Conservation (phyloP, 164 flowering plant species). For the Stephania cephalantha region DNA sequence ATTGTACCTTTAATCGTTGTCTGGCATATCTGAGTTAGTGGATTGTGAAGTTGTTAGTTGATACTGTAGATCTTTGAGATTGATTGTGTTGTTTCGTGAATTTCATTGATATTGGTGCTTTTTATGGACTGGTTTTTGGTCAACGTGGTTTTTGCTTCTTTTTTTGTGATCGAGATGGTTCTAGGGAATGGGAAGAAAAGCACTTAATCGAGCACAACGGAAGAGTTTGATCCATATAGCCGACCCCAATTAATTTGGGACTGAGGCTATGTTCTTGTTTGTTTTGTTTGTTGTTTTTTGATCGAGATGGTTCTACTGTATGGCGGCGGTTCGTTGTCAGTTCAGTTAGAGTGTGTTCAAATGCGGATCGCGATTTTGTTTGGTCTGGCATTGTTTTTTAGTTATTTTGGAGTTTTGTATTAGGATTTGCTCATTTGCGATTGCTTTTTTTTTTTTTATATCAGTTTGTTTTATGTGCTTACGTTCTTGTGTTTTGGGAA, state of each 20-base stretch:
- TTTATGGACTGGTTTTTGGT: neutral
- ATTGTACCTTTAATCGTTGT: neutral
- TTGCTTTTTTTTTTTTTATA: neutral
- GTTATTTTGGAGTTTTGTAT: neutral
- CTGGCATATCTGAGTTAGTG: neutral
- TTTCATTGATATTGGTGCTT: neutral
- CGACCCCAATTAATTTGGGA: too few species aligned
- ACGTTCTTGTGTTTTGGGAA: too few species aligned
- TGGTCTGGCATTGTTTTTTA: neutral
- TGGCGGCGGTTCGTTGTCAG: neutral
- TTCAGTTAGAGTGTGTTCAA: neutral
- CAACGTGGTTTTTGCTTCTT: neutral
- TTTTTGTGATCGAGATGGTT: neutral
- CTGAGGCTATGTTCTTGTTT: too few species aligned
- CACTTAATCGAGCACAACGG: too few species aligned
- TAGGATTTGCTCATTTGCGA: neutral
- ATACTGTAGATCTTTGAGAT: neutral
- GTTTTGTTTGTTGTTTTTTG: too few species aligned
- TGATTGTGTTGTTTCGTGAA: neutral
- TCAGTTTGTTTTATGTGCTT: neutral
- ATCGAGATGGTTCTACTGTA: neutral
- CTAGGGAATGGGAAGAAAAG: too few species aligned
- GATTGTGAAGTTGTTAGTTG: neutral
- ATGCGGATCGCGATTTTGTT: neutral
- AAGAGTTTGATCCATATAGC: too few species aligned